Base-by-base conservation (phyloP, 139 green algal genomes). In the Bryopsis sp. region DNA sequence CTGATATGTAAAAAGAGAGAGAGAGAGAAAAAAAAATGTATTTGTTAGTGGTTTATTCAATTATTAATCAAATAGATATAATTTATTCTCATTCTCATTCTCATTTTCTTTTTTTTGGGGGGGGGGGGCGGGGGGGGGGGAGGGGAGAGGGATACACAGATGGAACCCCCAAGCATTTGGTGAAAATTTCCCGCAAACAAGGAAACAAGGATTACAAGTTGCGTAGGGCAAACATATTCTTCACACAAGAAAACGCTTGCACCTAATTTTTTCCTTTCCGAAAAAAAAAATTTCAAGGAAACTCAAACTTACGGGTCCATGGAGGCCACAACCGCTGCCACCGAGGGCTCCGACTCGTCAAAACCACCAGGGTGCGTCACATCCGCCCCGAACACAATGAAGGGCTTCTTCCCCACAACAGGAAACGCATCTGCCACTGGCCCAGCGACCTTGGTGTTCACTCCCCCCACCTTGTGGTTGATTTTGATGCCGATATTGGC, bases 331-430 rank as follows among this genome's bases (percentile, higher is more conserved):
- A 91, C 81, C 31, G 77, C 76, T 2, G 80, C 84, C 29, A 87
- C 79, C 43, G 79, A 82, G 4, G 84, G 85, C 46, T 68, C 72
- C 22, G 47, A 68, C 33, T 70, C 46, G 31, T 70, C 66, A 33
- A 71, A 67, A 39, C 71, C 68, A 31, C 71, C 57, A 19, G 85
- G 84, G 62, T 84, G 84, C 0, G 81, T 84, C 2, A 92, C 66
- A 47, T 89, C 85, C 11, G 80, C 80, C 8, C 81, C 85, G 35
- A 90, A 74, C 33, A 90, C 47, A 74, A 92, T 90, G 71, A 88
- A 87, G 36, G 82, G 81, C 7, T 67, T 43, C 33, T 32, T 19
- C 19, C 59, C 59, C 6, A 67, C 11, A 47, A 31, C 35, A 29
- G 59, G 59, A 11, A 67, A 67, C 59, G n/a, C 33, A 5, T 6